Evolutionary conservation across 1,284 basidiomycete species (phyloP), one percentile per base, ranked within the genome.

Genomic region (Prillingera fragicola): DNA sequence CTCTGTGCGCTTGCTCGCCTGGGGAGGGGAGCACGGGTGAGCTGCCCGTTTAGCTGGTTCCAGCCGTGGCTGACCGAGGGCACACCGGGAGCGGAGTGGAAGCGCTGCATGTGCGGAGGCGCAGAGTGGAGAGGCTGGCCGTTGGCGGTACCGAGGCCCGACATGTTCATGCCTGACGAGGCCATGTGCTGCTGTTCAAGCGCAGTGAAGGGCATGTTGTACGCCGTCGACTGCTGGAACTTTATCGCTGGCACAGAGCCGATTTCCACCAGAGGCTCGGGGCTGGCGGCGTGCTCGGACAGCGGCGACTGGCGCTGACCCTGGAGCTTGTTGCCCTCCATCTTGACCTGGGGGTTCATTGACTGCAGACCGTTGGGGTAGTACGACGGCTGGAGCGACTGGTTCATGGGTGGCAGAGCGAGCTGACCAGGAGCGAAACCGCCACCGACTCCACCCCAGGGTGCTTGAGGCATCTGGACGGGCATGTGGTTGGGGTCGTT

Each of bases 1-100:
- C 54, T 53, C 24, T 47, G 43, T 40, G 27, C 48, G 43, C 37
- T 54, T 42, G 19, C 37, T 32, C 17, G 26, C 28, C 21, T 50
- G 23, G 40, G 46, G 18, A 48, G 24, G 26, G 36, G 45, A 15
- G 38, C 47, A 18, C 50, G 54, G 28, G 44, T 48, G 23, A 40
- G 43, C 32, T 44, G 45, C 10, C 36, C 36, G 24, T 46, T 43
- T 7, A 43, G 37, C 18, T 56, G 34, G 31, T 25, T 43, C 63
- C 59, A 63, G 13, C 28, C 33, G 26, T 41, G 37, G 37, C 38
- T 53, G 9, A 61, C 33, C 13, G 62, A 62, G 3, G 63, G 65
- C 4, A 64, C 44, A n/a, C 46, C 42, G 6, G 65, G 65, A n/a
- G 63, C 45, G 8, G 63, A 64, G 48, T 66, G 57, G 56, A 62